Evolutionary conservation across 805 yeast genomes (phyloP), one percentile per base, ranked within the genome.

Genomic region (Crinitomyces ghanaensis): DNA sequence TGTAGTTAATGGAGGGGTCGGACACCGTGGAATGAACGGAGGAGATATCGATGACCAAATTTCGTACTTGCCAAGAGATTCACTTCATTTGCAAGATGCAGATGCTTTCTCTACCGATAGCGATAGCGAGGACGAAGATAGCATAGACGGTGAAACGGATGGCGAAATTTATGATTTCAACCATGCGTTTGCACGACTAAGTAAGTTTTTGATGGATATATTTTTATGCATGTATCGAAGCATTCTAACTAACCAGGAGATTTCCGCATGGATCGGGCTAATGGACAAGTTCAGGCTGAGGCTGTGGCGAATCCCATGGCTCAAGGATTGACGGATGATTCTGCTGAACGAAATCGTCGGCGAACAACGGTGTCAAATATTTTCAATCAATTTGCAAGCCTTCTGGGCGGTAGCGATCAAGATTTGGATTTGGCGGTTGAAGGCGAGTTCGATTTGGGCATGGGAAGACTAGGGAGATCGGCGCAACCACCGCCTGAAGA

Each of bases 1-100:
- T 24, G 32, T 30, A 3, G 21, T 27, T 8, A 32, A 25, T 5
- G 35, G 17, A 19, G 39, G 12, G 8, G 48, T 34, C 13, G 45
- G 38, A 3, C 52, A 44, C 19, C 48, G 44, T 19, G 50, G 37
- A 6, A 55, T 44, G 17, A 51, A 35, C 28, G 33, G 31, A 7
- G 56, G 43, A 31, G 51, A 44, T 20, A 44, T 27, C 13, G 50
- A 16, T 12, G 35, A 30, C 26, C 18, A 13, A 9, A 20, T 28
- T 28, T n/a, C 19, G 21, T 8, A 14, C 7, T 22, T 28, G 4
- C 21, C 19, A 9, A 17, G 21, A 5, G 30, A 28, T 7, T 14
- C 19, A 9, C 22, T n/a, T n/a, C n/a, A n/a, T n/a, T n/a, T n/a
- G n/a, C n/a, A n/a, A 13, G 36, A 31, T 9, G 36, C 32, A 5